Evolutionary conservation across 208 protist genomes (phyloP), one percentile per base, ranked within the genome.

Genomic region (Kentomonas sorsogonicus): DNA sequence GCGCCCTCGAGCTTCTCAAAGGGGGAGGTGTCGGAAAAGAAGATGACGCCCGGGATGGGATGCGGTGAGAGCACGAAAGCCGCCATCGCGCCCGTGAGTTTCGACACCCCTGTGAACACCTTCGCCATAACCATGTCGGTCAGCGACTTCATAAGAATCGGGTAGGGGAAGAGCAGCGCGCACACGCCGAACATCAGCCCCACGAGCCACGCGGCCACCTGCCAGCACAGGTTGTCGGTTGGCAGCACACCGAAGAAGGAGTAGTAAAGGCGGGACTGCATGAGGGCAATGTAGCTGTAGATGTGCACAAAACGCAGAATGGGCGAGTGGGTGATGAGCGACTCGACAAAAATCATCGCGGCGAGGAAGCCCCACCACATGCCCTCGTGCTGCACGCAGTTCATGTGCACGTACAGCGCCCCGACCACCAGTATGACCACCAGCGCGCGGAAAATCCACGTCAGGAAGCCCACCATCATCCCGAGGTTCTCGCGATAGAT

Each of bases 241-340:
- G 69, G 63, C 20, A 75, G 18, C 29, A 15, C 13, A 18, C 46
- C 48, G 18, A 69, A 47, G 44, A 62, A 75, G 53, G 25, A 22
- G 33, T 41, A 0, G 47, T 58, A 70, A 57, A 66, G 64, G 30
- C 55, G 55, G 2, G 60, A 45, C 55, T 70, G 56, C 69, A 75
- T 70, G 34, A 75, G 58, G 44, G 54, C 65, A n/a, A 75, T 48
- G 53, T 67, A 75, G 33, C 69, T 57, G 53, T 75, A 69, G 20
- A 75, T 25, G 30, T 67, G 62, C 51, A 75, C 55, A 54, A 75
- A 75, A 26, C 63, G 55, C 20, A 62, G 62, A 50, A 75, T 66
- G n/a, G 40, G 44, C 11, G 45, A 51, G 41, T 69, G 51, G 50
- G 48, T 66, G 58, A 60, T 36, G 9, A 75, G 53, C 16, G 48